Base-by-base conservation (phyloP, 148 eudicot genomes). In the Pharnaceum exiguum region DNA sequence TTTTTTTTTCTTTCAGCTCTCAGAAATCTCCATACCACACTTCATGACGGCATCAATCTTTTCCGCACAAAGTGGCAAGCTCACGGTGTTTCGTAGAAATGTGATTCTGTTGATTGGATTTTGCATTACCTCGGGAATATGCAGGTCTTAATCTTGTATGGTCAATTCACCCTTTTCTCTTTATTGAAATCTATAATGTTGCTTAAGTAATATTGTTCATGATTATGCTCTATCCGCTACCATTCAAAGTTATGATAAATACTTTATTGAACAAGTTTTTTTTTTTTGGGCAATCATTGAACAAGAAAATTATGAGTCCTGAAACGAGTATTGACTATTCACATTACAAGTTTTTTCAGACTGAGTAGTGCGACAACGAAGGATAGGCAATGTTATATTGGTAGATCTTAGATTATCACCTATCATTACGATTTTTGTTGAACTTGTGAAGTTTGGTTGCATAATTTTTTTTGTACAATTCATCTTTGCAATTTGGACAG, bases 71-170 rank as follows among this genome's bases (percentile, higher is more conserved):
- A 85, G 89, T 73, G 85, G 88, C 63, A 48, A 82, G 24, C 65
- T 73, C 19, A 36, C 55, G 23, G 66, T 79, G 52, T 93, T 88
- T 68, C 90, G 76, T 49, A 68, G 73, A 60, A 93, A 93, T 70
- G 82, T 88, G 71, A 69, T 70, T 55, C 78, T 88, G 46, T 71
- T 93, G 73, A 51, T 78, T 67, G 48, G 78, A 31, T 73, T 88
- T 59, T 93, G 96, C 60, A 57, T 82, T 62, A 78, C 73, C 61
- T 82, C 99, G 1, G 99, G 84, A 77, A 88, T 93, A 57, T 88
- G 96, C 99, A 93, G 99, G 99, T 93, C 70, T 79, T 75, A 63
- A 81, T 85, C 84, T 83, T 82, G 87, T 90, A 84, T 78, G 95
- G 71, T 76, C 82, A 73, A 67, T 66, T 36, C 78, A 67, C 74